Evolutionary conservation across 208 protist species (phyloP), one percentile per base, ranked within the genome.

Genomic region (Phytomonas sp.): DNA sequence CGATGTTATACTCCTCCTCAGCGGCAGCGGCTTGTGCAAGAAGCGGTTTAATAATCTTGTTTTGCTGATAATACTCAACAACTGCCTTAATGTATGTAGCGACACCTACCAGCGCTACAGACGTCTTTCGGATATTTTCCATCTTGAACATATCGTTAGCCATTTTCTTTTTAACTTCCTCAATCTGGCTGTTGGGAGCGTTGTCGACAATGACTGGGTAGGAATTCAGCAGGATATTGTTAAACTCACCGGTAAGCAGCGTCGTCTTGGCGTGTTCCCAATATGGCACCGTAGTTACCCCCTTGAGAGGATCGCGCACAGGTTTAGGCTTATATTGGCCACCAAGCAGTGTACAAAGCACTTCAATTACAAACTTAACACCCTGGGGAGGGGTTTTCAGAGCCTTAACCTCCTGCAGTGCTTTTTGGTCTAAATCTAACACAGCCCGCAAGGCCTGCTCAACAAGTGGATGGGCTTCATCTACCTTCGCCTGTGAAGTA

Each of bases 21-120:
- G 83, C 93, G 26, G 76, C 79, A 32, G 79, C 97, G 17, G 74
- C 85, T 79, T 94, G 92, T 62, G 78, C 96, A 23, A 96, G 94
- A 31, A 96, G 89, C 11, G 97, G 97, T 74, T 94, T 92, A 67
- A 99, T 98, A 26, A 93, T 87, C 79, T 98, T 98, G 71, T 97
- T 94, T 62, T 98, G 97, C 78, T 95, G 93, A 83, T 99, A 97
- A 85, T 98, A 99, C 78, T 98, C 96, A 77, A 98, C 92, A 71
- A 99, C 98, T 1, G 98, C 97, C 56, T 90, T 89, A 51, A 99
- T 97, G 94, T 98, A 99, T 29, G 94, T 91, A 43, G 96, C 98
- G 51, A 99, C 95, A 68, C 97, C 96, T 53, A 98, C 88, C 30
- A 97, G 74, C 4, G 93, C 91, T 33, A 88, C 81, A 62, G 89